Evolutionary conservation across 495 filamentous ascomycete genomes (phyloP).

Genomic region (Podospora pseudocomata): DNA sequence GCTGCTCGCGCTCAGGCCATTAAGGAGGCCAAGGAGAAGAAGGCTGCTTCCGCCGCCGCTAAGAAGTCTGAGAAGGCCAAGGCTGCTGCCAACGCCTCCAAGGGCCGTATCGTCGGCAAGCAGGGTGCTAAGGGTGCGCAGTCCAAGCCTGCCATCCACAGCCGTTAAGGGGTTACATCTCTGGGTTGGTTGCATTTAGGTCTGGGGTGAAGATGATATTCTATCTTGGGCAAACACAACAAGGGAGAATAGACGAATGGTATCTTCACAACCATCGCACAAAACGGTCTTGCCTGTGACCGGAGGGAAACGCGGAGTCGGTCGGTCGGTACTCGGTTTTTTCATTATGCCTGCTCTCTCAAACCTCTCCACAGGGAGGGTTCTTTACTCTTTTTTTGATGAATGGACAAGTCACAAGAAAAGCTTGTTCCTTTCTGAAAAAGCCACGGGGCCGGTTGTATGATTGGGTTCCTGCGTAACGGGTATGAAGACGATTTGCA

Average conservation of each 20-base stretch:
- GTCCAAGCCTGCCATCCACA: slow-evolving; percentile 79
- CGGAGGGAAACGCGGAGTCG: slow-evolving; percentile 35
- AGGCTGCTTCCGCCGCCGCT: slow-evolving; percentile 72
- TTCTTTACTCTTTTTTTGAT: slow-evolving; percentile 22
- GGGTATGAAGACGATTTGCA: slow-evolving; percentile 29
- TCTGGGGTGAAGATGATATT: slow-evolving; percentile 16
- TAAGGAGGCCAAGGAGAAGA: slow-evolving; percentile 97
- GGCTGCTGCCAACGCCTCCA: slow-evolving; percentile 66
- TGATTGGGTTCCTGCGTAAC: slow-evolving; percentile 30
- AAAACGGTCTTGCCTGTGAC: slow-evolving; percentile 26
- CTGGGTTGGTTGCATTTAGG: slow-evolving; percentile 17
- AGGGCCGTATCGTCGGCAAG: slow-evolving; percentile 89
- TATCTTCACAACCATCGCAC: slow-evolving; percentile 16
- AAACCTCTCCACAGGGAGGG: slow-evolving; percentile 27
- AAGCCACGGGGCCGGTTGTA: slow-evolving; percentile 27
- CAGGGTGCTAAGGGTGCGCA: slow-evolving; percentile 91
- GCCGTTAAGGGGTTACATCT: slow-evolving; percentile 60
- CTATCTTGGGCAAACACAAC: slow-evolving; percentile 18
- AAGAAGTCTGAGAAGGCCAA: slow-evolving; percentile 99
- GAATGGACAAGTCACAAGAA: slow-evolving; percentile 23
- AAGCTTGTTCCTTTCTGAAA: slow-evolving; percentile 27
- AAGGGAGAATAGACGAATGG: slow-evolving; percentile 26
- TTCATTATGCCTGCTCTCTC: slow-evolving; percentile 21
- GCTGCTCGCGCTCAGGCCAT: slow-evolving; percentile 90
- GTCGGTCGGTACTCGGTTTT: slow-evolving; percentile 37